These are phyloP conservation scores for Serendipita sp. DNA, from an alignment of 768 basidiomycete genomes.

Conservation along the genomic window DNA sequence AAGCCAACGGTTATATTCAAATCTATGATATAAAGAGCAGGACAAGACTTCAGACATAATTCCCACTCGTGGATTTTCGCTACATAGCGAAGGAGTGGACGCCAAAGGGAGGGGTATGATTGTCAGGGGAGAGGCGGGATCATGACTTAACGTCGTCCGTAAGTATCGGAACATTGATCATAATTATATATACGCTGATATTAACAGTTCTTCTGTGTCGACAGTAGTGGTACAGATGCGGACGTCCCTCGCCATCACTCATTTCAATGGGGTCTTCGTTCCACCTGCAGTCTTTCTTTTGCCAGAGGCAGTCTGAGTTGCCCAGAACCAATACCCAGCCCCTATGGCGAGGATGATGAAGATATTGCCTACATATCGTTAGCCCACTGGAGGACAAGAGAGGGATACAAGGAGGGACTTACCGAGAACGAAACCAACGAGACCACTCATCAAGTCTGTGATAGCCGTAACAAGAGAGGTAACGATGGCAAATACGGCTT, in stretches of 20 bases:
- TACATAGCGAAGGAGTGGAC: too few species aligned
- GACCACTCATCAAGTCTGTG: not conserved
- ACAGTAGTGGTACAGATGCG: too few species aligned
- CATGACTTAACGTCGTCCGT: too few species aligned
- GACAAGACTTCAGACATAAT: not conserved
- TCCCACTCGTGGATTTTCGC: too few species aligned
- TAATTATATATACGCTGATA: too few species aligned
- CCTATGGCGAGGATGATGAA: slow-evolving; percentile 1
- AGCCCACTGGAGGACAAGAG: not conserved
- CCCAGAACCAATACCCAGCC: not conserved
- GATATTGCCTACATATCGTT: not conserved
- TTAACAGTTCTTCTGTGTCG: too few species aligned
- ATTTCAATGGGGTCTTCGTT: not conserved
- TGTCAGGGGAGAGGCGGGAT: too few species aligned
- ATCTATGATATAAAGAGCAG: not conserved
- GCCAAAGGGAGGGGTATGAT: too few species aligned
- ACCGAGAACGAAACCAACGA: not conserved
- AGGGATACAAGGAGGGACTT: not conserved
- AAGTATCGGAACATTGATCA: too few species aligned
- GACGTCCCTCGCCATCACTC: not conserved
- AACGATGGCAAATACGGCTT: slow-evolving; percentile 1
- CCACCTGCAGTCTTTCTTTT: not conserved
- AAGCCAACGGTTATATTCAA: not conserved
- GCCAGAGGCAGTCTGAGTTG: not conserved
- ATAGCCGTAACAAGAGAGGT: slow-evolving; percentile 1